Conservation (phyloP, 2,329 filamentous ascomycete species). For the Colletotrichum sp. region DNA sequence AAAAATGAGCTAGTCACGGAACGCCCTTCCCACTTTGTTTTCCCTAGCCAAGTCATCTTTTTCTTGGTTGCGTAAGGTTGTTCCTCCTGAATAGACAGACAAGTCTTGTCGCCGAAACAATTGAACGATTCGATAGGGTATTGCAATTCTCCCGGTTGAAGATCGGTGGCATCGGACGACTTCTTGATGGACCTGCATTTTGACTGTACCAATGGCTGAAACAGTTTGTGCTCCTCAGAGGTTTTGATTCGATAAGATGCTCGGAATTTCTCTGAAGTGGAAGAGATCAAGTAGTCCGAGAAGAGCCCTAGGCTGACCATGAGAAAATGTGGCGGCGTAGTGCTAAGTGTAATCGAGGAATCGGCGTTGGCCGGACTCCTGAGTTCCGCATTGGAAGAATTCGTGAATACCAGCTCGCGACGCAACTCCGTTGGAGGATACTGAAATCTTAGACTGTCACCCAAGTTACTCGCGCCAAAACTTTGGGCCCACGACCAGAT, state of each 20-base stretch:
- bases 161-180: no score
- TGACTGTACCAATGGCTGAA: conserved; percentile 2
- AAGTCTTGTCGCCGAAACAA: neutral
- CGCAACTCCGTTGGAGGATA: neutral
- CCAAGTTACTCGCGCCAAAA: neutral
- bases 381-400: no score
- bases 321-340: neutral
- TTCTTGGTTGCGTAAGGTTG: neutral
- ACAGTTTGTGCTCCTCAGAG: neutral
- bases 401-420: neutral
- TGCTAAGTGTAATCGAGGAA: neutral
- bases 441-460: neutral
- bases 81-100: neutral
- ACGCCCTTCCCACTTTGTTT: neutral
- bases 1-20: neutral
- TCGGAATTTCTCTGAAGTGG: neutral
- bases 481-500: neutral
- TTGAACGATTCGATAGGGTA: neutral
- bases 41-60: neutral
- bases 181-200: no score
- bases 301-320: neutral
- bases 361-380: no score
- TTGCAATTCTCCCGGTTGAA: no score
- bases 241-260: neutral
- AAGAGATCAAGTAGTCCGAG: no score